A percentile compares a stretch with the other conserved stretches of the same genome.
Evolutionary conservation across 371 early-diverging fungal species (phyloP).

Genomic region (Rhizomucor pusillus): DNA sequence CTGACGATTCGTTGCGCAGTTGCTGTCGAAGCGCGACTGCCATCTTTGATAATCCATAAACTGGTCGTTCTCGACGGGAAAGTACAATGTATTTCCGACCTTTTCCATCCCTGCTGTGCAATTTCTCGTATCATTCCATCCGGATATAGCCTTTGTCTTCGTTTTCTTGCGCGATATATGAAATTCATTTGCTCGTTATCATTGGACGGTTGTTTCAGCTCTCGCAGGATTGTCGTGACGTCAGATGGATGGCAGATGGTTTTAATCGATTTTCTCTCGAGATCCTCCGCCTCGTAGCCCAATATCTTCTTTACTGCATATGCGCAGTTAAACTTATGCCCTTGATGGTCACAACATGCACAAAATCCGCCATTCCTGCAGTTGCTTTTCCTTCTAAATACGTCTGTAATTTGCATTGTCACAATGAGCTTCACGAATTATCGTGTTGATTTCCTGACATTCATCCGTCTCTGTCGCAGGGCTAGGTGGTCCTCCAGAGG

Average conservation of each 20-base stretch:
- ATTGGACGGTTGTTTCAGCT: conserved; percentile 47
- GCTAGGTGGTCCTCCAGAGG: not conserved
- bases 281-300: conserved; percentile 48
- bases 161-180: conserved; percentile 55
- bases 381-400: conserved; percentile 32
- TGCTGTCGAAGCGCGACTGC: conserved; percentile 18
- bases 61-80: conserved; percentile 49
- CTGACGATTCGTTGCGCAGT: not conserved
- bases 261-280: conserved; percentile 54
- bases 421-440: conserved; percentile 31
- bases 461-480: conserved; percentile 4
- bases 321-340: conserved; percentile 62
- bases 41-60: conserved; percentile 30
- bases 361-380: conserved; percentile 50
- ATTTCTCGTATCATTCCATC: conserved; percentile 58
- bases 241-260: conserved; percentile 66
- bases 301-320: conserved; percentile 35
- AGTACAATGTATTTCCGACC: conserved; percentile 66
- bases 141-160: conserved; percentile 60
- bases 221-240: conserved; percentile 58
- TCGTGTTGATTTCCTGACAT: conserved; percentile 22
- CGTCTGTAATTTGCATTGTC: conserved; percentile 28
- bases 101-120: conserved; percentile 52
- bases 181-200: conserved; percentile 43
- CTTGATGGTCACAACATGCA: conserved; percentile 62